phyloP scores from a whole-genome alignment of 768 basidiomycete genomes.

The Mycena amicta region DNA sequence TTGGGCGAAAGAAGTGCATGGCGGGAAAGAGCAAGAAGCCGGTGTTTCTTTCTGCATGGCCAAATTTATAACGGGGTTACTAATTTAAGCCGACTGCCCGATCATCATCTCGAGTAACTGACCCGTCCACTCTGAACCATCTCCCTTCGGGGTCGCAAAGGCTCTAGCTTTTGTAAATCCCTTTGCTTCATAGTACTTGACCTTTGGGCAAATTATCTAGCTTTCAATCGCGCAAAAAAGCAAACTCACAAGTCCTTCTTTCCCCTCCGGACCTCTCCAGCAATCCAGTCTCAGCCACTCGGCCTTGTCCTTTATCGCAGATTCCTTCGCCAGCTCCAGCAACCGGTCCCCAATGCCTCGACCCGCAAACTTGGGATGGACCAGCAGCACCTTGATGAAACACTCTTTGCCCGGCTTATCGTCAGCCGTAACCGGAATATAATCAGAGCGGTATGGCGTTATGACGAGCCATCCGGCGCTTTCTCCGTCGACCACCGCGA shows the following conservation, averaged over 20 bases:
- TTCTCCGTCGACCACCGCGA: constrained; percentile 14
- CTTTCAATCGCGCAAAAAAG: too few relatives aligned
- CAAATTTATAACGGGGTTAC: neutral
- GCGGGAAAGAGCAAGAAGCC: neutral
- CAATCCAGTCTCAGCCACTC: constrained; percentile 19
- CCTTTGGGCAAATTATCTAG: too few relatives aligned
- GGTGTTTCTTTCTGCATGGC: too few relatives aligned
- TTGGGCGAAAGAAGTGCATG: constrained; percentile 18
- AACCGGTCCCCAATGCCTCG: constrained; percentile 12
- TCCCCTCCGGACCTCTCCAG: constrained; percentile 14
- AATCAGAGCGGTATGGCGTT: constrained; percentile 17
- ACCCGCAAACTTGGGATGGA: constrained; percentile 8
- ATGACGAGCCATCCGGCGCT: constrained; percentile 8
- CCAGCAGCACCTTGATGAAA: constrained; percentile 11
- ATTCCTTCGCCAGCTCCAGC: constrained; percentile 5
- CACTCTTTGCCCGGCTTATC: constrained; percentile 18
- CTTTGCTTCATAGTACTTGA: constrained; percentile 10
- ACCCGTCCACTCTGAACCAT: constrained; percentile 10
- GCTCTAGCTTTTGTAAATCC: constrained; percentile 13
- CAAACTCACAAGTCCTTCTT: constrained; percentile 19
- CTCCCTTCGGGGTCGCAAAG: constrained; percentile 3
- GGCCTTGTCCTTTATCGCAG: constrained; percentile 12
- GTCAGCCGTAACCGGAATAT: constrained; percentile 8
- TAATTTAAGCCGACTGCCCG: neutral
- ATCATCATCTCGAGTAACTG: constrained; percentile 19